These are phyloP conservation scores for Aspergillus quadricinctus DNA, from an alignment of 2,329 filamentous ascomycete genomes.

Conservation along the genomic window DNA sequence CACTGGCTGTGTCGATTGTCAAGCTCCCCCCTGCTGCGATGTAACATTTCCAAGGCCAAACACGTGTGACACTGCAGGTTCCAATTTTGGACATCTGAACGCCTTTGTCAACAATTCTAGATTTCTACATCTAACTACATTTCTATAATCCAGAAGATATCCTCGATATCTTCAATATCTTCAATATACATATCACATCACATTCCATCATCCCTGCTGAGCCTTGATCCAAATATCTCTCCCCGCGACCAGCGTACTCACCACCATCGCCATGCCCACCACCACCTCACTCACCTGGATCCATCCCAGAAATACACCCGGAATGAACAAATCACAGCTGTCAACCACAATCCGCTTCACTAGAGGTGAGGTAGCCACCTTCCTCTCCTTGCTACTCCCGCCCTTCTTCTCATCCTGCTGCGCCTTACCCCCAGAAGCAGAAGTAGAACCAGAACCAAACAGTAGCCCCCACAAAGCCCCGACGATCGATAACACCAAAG, in stretches of 20 bases:
- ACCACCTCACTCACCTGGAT: slow-evolving; percentile 47
- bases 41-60: no score
- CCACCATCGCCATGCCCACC: slow-evolving; percentile 56
- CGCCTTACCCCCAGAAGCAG: slow-evolving; percentile 9
- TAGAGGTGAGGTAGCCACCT: slow-evolving; percentile 29
- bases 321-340: slow-evolving; percentile 59
- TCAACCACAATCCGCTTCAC: slow-evolving; percentile 53
- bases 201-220: not conserved
- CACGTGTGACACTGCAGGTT: no score
- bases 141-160: not conserved
- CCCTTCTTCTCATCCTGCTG: slow-evolving; percentile 8
- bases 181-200: not conserved
- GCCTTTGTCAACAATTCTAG: no score
- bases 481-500: slow-evolving; percentile 51
- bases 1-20: no score
- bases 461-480: slow-evolving; percentile 22
- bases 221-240: slow-evolving; percentile 54
- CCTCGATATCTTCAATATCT: not conserved
- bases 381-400: slow-evolving; percentile 15
- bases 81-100: no score
- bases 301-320: slow-evolving; percentile 59
- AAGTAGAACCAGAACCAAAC: slow-evolving; percentile 14
- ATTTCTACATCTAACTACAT: no score
- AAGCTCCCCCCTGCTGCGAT: no score
- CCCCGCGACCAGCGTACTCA: slow-evolving; percentile 59